These are phyloP conservation scores for Claviceps cyperi DNA, from an alignment of 2,329 filamentous ascomycete genomes.

Conservation along the genomic window DNA sequence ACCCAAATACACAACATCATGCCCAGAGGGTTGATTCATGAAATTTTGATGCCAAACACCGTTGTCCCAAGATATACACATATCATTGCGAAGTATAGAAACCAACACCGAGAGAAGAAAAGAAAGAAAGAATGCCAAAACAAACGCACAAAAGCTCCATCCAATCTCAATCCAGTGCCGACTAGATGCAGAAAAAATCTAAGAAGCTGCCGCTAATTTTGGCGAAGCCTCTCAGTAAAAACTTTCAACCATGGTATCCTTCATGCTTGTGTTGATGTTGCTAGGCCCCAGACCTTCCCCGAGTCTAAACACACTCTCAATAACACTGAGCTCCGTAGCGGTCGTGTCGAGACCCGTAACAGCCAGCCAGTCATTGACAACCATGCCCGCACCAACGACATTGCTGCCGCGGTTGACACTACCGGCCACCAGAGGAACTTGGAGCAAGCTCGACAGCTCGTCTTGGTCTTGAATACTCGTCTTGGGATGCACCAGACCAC, in stretches of 20 bases:
- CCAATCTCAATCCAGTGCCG: background rate
- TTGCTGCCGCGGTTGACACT: slow-evolving; percentile 85
- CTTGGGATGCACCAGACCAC: slow-evolving; percentile 93
- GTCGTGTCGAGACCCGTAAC: slow-evolving; percentile 89
- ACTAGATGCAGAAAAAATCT: slow-evolving; percentile 8
- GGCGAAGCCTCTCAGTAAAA: slow-evolving; percentile 57
- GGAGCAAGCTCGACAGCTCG: slow-evolving; percentile 81
- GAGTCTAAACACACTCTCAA: slow-evolving; percentile 90
- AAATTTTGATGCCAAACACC: slow-evolving; percentile 6
- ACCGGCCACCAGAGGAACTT: slow-evolving; percentile 90
- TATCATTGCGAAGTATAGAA: background rate
- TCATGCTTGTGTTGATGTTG: slow-evolving; percentile 70
- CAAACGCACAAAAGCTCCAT: background rate
- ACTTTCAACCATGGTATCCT: slow-evolving; percentile 97
- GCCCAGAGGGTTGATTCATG: background rate
- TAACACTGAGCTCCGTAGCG: slow-evolving; percentile 90
- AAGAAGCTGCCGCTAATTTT: background rate
- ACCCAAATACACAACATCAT: background rate
- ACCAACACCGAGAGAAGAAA: background rate
- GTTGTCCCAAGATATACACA: slow-evolving; percentile 3
- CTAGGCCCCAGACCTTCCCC: slow-evolving; percentile 72
- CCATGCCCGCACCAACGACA: slow-evolving; percentile 67
- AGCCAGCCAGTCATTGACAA: slow-evolving; percentile 75
- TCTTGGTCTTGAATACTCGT: slow-evolving; percentile 96
- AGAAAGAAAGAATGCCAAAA: background rate